phyloP scores from a whole-genome alignment of 768 basidiomycete genomes.

The Naganishia antarctica region DNA sequence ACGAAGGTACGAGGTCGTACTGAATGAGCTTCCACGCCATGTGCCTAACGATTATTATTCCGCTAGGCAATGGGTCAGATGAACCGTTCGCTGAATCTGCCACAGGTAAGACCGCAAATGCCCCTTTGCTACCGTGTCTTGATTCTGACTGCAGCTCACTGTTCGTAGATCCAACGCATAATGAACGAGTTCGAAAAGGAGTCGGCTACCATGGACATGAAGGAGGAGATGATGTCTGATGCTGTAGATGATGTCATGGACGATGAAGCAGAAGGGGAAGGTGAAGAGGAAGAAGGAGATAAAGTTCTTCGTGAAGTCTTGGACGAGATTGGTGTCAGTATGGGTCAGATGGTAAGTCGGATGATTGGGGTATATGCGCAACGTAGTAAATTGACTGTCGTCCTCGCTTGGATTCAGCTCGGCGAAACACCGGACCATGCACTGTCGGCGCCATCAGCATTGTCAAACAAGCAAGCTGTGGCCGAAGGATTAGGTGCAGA shows the following conservation, averaged over 20 bases:
- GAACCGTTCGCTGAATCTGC: slow-evolving; percentile 93
- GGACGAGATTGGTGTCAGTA: slow-evolving; percentile 89
- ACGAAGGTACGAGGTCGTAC: slow-evolving; percentile 61
- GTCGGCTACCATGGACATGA: slow-evolving; percentile 99
- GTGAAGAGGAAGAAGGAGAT: slow-evolving; percentile 93
- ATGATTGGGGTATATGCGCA: neutral
- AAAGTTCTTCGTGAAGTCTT: slow-evolving; percentile 91
- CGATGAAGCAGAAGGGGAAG: slow-evolving; percentile 67
- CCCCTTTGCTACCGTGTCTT: neutral
- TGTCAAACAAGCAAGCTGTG: slow-evolving; percentile 69
- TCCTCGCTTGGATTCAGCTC: slow-evolving; percentile 56
- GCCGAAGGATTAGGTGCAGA: slow-evolving; percentile 58
- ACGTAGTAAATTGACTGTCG: neutral
- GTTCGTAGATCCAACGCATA: slow-evolving; percentile 73
- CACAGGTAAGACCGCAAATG: slow-evolving; percentile 50
- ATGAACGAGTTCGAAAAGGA: slow-evolving; percentile 99
- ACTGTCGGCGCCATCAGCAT: slow-evolving; percentile 58
- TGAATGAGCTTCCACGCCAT: no score
- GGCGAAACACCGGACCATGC: slow-evolving; percentile 72
- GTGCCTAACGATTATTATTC: neutral
- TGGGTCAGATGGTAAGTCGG: slow-evolving; percentile 65
- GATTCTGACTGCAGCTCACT: neutral
- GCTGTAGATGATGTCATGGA: slow-evolving; percentile 97
- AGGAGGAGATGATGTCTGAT: slow-evolving; percentile 99
- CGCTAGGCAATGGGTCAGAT: slow-evolving; percentile 91